Evolutionary conservation across 768 basidiomycete species (phyloP), one percentile per base, ranked within the genome.

Genomic region (Podaxis rugospora): DNA sequence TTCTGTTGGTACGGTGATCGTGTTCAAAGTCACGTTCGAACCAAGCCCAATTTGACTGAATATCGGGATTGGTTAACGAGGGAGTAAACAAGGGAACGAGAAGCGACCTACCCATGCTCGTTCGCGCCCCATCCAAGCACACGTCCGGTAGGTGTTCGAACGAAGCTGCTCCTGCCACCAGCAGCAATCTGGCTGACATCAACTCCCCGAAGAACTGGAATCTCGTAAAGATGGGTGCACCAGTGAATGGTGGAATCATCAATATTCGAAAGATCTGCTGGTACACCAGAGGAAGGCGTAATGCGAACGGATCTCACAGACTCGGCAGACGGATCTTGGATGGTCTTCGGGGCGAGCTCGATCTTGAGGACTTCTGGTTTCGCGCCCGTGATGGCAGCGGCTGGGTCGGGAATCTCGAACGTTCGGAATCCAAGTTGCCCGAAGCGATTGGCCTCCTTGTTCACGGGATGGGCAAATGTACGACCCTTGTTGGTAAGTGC

Each of bases 41-140:
- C 91, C 92, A 25, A 93, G 74, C 44, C 93, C 94, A 50, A 95
- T 80, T 75, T 98, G 94, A 27, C 92, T 91, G 66, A 18, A 32
- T 32, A 32, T 62, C 42, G 7, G 25, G 25, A 44, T 35, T 67
- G 21, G 21, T 18, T 40, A 42, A 18, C 60, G 62, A 59, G 28
- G 56, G 47, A 21, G 21, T 28, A 50, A n/a, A 6, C 35, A 7
- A 32, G 27, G 11, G 53, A 44, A 32, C 9, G 36, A 50, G 50
- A 35, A 44, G 57, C 54, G 7, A 66, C 81, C 55, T 65, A 89
- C 89, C 93, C 93, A 66, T 81, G 89, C 64, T 91, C 87, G 69
- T 97, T 96, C 1, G 92, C 92, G 49, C 95, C 95, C 85, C 91
- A 96, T 0, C 87, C 92, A 18, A 98, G 80, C 9, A 95, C 90